These are phyloP conservation scores for Candida yuanshanica DNA, from an alignment of 805 yeast species.

Conservation along the genomic window DNA sequence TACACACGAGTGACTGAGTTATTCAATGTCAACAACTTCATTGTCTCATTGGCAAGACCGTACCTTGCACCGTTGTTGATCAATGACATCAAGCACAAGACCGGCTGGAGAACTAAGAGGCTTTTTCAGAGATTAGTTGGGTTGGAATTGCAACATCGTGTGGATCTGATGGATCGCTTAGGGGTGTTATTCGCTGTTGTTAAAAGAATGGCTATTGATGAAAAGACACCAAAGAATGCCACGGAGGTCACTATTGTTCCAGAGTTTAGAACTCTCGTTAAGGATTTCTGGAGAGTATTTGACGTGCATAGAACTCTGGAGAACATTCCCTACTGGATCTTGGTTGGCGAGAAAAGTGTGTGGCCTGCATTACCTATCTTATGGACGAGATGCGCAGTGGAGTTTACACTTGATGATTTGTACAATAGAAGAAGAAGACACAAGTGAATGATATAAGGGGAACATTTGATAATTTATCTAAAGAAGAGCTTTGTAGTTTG, in stretches of 20 bases:
- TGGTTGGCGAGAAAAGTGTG: conserved; percentile 85
- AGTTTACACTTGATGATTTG: conserved; percentile 77
- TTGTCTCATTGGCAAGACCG: conserved; percentile 89
- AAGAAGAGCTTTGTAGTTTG: conserved; percentile 33
- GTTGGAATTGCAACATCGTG: conserved; percentile 80
- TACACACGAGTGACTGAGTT: conserved; percentile 86
- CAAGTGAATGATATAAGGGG: background rate
- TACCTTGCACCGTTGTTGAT: conserved; percentile 86
- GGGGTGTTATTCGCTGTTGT: conserved; percentile 68
- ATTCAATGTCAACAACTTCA: conserved; percentile 90
- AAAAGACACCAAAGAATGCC: conserved; percentile 72
- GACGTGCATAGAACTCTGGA: conserved; percentile 74
- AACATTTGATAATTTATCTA: conserved; percentile 20
- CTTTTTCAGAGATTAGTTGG: conserved; percentile 33
- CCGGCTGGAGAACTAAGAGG: conserved; percentile 32
- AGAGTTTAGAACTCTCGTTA: conserved; percentile 55
- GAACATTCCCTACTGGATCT: conserved; percentile 84
- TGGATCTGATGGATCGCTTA: conserved; percentile 70
- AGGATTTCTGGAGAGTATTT: conserved; percentile 25
- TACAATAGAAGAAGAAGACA: conserved; percentile 34
- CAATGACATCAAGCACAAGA: conserved; percentile 72
- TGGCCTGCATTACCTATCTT: conserved; percentile 88
- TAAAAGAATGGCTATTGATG: conserved; percentile 80
- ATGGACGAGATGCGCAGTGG: conserved; percentile 86
- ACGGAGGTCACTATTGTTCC: conserved; percentile 91